Evolutionary conservation across 306 rosid species (phyloP).

Genomic region (Prinsepia uniflora): DNA sequence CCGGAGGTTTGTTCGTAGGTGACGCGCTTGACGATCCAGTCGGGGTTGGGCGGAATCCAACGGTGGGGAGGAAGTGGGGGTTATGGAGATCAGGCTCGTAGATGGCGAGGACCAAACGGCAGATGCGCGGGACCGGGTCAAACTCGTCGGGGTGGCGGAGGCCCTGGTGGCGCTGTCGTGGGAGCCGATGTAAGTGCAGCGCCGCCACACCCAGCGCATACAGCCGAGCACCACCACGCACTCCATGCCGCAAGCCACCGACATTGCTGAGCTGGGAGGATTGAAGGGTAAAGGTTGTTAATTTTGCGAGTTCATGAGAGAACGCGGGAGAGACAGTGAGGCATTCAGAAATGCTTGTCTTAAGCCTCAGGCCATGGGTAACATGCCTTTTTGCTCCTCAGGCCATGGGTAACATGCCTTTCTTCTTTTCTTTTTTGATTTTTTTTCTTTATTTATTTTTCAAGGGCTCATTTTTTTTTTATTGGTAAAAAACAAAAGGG

Average conservation of each 20-base stretch:
- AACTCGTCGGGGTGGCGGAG: slow-evolving; percentile 62
- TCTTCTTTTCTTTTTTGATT: background rate
- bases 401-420: background rate
- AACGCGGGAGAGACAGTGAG: background rate
- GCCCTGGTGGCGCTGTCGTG: slow-evolving; percentile 87
- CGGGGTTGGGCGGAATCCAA: slow-evolving; percentile 61
- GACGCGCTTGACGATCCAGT: slow-evolving; percentile 56
- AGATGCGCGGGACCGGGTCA: slow-evolving; percentile 64
- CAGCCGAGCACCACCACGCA: slow-evolving; percentile 70
- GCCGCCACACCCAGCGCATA: slow-evolving; percentile 85
- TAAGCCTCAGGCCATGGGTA: background rate
- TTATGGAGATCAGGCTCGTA: slow-evolving; percentile 68
- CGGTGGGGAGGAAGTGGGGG: slow-evolving; percentile 33
- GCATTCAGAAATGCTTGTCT: background rate
- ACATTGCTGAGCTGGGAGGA: slow-evolving; percentile 35
- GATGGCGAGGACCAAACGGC: slow-evolving; percentile 77
- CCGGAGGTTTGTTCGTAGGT: slow-evolving; percentile 51
- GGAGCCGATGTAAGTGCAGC: slow-evolving; percentile 80
- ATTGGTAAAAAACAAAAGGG: no score
- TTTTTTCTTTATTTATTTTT: background rate
- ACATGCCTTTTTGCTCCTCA: background rate
- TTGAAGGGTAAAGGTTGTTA: background rate
- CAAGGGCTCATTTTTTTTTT: no score
- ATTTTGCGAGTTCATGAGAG: background rate
- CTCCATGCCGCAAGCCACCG: slow-evolving; percentile 68